A percentile compares a stretch with the other conserved stretches of the same genome.
Evolutionary conservation across 352 stramenopile species (phyloP).

Genomic region (Phytophthora hybrid): DNA sequence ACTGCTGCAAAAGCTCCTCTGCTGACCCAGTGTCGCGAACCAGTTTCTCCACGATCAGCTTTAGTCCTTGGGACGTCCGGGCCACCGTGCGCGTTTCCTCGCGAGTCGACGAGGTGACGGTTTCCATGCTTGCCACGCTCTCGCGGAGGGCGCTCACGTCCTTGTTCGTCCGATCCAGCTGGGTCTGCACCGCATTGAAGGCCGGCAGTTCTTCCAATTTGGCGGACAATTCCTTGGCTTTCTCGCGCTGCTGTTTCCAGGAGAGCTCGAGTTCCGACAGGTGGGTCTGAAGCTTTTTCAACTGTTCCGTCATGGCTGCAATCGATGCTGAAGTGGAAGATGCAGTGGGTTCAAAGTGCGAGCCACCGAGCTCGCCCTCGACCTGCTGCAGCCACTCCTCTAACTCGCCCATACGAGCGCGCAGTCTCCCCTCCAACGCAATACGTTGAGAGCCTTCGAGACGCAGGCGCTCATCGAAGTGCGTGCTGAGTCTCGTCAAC

Average conservation of each 20-base stretch:
- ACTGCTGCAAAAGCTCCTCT: slow-evolving; percentile 80
- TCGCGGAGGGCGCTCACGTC: slow-evolving; percentile 55
- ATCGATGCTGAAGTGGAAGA: slow-evolving; percentile 26
- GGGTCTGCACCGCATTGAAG: slow-evolving; percentile 44
- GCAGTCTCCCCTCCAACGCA: slow-evolving; percentile 63
- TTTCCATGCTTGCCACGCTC: slow-evolving; percentile 52
- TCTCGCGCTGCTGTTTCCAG: slow-evolving; percentile 23
- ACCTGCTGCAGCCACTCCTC: slow-evolving; percentile 87
- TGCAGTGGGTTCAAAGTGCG: slow-evolving; percentile 42
- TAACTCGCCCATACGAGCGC: slow-evolving; percentile 61
- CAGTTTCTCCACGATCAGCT: slow-evolving; percentile 81
- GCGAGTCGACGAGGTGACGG: slow-evolving; percentile 45
- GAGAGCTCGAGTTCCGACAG: slow-evolving; percentile 26
- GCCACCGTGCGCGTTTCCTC: slow-evolving; percentile 57
- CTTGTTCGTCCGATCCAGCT: slow-evolving; percentile 51
- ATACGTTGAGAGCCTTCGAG: slow-evolving; percentile 78
- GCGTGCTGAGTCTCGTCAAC: slow-evolving; percentile 66
- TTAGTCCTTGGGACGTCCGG: slow-evolving; percentile 65
- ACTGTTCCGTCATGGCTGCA: slow-evolving; percentile 25
- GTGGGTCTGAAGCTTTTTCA: slow-evolving; percentile 33
- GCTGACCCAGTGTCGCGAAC: slow-evolving; percentile 76
- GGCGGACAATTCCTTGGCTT: slow-evolving; percentile 16
- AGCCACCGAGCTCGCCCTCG: slow-evolving; percentile 66
- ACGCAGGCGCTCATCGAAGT: slow-evolving; percentile 69
- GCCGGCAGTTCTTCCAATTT: slow-evolving; percentile 32